These are phyloP conservation scores for Leccinum pseudoinsigne DNA, from an alignment of 1,284 basidiomycete genomes.

Conservation along the genomic window DNA sequence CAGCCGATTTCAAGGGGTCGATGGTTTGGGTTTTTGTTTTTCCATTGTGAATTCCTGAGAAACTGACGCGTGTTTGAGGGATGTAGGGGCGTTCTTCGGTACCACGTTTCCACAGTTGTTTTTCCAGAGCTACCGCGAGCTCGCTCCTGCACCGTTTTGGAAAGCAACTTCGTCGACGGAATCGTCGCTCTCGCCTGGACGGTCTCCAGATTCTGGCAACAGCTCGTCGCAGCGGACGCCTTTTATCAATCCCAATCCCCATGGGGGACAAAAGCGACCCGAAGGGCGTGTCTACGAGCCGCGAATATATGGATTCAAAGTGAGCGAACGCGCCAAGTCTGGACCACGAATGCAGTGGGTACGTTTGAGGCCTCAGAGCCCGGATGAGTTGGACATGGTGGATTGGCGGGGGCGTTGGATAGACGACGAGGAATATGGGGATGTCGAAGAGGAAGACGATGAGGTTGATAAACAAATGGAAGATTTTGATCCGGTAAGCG, in stretches of 20 bases:
- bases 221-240: slow-evolving; percentile 50
- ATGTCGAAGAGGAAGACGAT: slow-evolving; percentile 62
- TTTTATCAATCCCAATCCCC: slow-evolving; percentile 80
- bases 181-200: slow-evolving; percentile 53
- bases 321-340: slow-evolving; percentile 81
- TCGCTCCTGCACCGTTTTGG: slow-evolving; percentile 86
- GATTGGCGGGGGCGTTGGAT: slow-evolving; percentile 89
- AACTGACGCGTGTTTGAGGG: slow-evolving; percentile 23
- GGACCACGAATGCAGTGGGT: slow-evolving; percentile 98
- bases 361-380: slow-evolving; percentile 77
- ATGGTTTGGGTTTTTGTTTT: slow-evolving; percentile 60
- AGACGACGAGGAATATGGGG: slow-evolving; percentile 68
- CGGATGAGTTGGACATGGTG: slow-evolving; percentile 81
- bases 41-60: not conserved
- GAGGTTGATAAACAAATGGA: slow-evolving; percentile 76
- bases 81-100: slow-evolving; percentile 94
- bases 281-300: slow-evolving; percentile 88
- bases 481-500: slow-evolving; percentile 76
- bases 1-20: slow-evolving; percentile 94
- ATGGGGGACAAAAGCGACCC: slow-evolving; percentile 86
- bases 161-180: slow-evolving; percentile 53
- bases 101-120: slow-evolving; percentile 98
- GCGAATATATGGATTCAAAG: slow-evolving; percentile 91
- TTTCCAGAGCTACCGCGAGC: slow-evolving; percentile 95
- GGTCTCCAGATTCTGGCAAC: slow-evolving; percentile 47